Conservation (phyloP, 768 basidiomycete genomes). For the Mycena galericulata region DNA sequence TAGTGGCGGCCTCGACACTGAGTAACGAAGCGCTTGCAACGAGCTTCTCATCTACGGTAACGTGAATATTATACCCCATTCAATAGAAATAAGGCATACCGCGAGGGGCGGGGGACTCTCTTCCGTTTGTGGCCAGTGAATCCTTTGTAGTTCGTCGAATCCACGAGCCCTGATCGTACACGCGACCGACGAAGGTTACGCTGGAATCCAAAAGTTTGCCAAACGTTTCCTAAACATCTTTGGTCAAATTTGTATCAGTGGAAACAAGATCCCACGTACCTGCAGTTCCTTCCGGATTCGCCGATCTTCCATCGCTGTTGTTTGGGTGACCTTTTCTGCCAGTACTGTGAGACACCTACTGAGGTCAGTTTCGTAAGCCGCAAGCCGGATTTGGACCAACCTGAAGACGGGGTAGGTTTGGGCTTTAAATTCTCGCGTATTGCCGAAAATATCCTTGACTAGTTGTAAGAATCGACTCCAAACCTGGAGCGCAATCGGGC, state of each 20-base stretch:
- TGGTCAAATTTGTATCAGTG: neutral
- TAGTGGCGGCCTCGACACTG: conserved; percentile 44
- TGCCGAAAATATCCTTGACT: conserved; percentile 80
- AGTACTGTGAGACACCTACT: conserved; percentile 80
- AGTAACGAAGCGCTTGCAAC: conserved; percentile 57
- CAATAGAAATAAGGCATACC: conserved; percentile 50
- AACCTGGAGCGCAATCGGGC: conserved; percentile 92
- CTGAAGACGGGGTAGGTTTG: conserved; percentile 80
- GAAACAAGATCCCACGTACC: conserved; percentile 49
- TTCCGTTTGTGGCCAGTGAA: conserved; percentile 68
- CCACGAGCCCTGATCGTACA: conserved; percentile 84
- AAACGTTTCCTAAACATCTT: conserved; percentile 74
- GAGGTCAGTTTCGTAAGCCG: conserved; percentile 30
- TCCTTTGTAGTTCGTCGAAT: conserved; percentile 79
- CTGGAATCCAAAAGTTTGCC: conserved; percentile 87
- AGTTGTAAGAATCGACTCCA: conserved; percentile 86
- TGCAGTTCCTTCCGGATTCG: conserved; percentile 91
- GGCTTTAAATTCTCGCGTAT: conserved; percentile 73
- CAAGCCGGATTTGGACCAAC: conserved; percentile 52
- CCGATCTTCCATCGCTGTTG: conserved; percentile 91
- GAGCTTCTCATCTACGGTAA: conserved; percentile 67
- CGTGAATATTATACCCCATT: neutral
- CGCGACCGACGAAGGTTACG: conserved; percentile 78
- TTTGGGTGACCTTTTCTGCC: conserved; percentile 88
- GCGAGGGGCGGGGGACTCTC: conserved; percentile 76